Conservation (phyloP, 2,329 filamentous ascomycete genomes). For the Chrysoporthe deuterocubensis region DNA sequence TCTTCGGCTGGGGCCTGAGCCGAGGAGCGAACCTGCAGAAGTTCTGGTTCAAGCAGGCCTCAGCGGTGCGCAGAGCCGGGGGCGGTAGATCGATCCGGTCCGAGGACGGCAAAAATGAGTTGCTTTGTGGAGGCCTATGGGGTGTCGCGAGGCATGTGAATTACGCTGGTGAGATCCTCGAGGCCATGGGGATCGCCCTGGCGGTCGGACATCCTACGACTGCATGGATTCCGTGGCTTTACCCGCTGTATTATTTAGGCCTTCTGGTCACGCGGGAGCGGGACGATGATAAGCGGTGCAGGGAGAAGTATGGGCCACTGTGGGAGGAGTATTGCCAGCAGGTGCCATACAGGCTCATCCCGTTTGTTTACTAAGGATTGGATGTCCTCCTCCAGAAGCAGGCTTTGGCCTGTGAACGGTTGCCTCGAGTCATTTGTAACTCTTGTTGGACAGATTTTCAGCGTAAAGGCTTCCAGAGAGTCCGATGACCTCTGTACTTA, state of each 20-base stretch:
- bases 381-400: too few species aligned
- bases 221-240: slow-evolving; percentile 18
- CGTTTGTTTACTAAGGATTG: slow-evolving; percentile 18
- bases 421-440: too few species aligned
- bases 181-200: slow-evolving; percentile 22
- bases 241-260: slow-evolving; percentile 22
- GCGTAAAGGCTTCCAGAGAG: neutral
- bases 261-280: slow-evolving; percentile 20
- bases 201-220: slow-evolving; percentile 14
- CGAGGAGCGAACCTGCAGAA: slow-evolving; percentile 23
- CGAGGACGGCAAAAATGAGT: slow-evolving; percentile 19
- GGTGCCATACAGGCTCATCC: slow-evolving; percentile 24
- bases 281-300: slow-evolving; percentile 23
- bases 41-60: slow-evolving; percentile 20
- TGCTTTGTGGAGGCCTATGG: slow-evolving; percentile 25
- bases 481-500: neutral
- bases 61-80: neutral
- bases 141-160: slow-evolving; percentile 23
- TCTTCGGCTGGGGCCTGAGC: slow-evolving; percentile 22
- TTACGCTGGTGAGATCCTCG: slow-evolving; percentile 25
- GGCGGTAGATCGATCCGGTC: slow-evolving; percentile 6
- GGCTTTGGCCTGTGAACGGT: too few species aligned
- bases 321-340: slow-evolving; percentile 25
- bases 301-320: slow-evolving; percentile 23
- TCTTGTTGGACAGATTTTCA: too few species aligned